Base-by-base conservation (phyloP, 495 filamentous ascomycete genomes). In the Aspergillus wentii region DNA sequence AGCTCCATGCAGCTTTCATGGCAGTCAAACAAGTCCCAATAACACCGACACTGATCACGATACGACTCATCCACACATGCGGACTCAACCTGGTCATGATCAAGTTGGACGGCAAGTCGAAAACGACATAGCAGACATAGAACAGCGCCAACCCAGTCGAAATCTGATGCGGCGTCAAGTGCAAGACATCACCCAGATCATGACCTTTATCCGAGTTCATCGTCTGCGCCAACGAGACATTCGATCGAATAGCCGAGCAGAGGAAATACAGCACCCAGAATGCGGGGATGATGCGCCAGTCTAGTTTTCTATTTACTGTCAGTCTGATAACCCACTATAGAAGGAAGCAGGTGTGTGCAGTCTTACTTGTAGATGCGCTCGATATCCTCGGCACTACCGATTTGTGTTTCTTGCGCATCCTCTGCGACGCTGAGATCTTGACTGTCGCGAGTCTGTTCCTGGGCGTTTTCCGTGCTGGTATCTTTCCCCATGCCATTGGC, bases 191-290 rank as follows among this genome's bases (percentile, higher is more conserved):
- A 19, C 69, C 66, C 9, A 95, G 73, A 51, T 88, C 79, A 51
- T 95, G 85, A 9, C 73, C 68, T 14, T 72, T 57, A 14, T 68
- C 59, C 19, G 62, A 50, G 57, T 94, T 94, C 88, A 94, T 94
- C 2, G 90, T 94, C 59, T 94, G 85, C 19, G 89, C 85, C 45
- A 95, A 74, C 14, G 86, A 86, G 45, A 95, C 83, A 70, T 94
- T 94, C 45, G 86, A 90, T 30, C 88, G 82, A 54, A 94, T 88
- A 36, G 88, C 87, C 1, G 90, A 92, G 71, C 85, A 87, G 41
- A 95, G 73, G 58, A 95, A 94, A 63, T 95, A 95, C 6, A 95
- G 72, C n/a, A 82, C 62, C 88, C 88, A 95, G 60, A 95, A 89
- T 25, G 89, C 86, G 44, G 88, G 86, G 43, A 95, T 84, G 56